Conservation (phyloP, 2,329 filamentous ascomycete genomes). For the Colletotrichum sp. region DNA sequence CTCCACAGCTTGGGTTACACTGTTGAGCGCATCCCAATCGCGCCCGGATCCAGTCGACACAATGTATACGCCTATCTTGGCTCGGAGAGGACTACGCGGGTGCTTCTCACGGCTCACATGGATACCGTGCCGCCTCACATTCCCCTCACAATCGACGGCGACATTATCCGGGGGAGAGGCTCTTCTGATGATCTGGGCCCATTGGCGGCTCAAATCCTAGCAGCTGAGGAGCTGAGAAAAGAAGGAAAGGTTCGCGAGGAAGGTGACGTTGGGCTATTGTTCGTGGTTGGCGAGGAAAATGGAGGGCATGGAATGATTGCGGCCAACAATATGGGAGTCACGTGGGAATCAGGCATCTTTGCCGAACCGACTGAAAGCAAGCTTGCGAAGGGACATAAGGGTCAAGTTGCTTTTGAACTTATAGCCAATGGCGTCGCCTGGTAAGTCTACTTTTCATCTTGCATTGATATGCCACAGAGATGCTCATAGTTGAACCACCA, state of each 20-base stretch:
- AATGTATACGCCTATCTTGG: conserved; percentile 45
- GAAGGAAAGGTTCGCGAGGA: conserved; percentile 16
- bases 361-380: conserved; percentile 30
- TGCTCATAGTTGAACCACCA: not conserved
- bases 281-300: conserved; percentile 29
- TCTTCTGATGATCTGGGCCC: conserved; percentile 39
- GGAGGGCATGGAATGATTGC: conserved; percentile 27
- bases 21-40: conserved; percentile 39
- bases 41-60: conserved; percentile 32
- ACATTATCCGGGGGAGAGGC: conserved; percentile 51
- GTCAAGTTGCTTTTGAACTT: conserved; percentile 31
- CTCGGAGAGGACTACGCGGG: conserved; percentile 29
- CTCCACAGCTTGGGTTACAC: conserved; percentile 36
- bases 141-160: conserved; percentile 46
- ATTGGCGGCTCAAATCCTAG: conserved; percentile 30
- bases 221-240: conserved; percentile 21
- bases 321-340: conserved; percentile 42
- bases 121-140: conserved; percentile 55
- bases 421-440: conserved; percentile 30
- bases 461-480: not conserved
- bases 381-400: conserved; percentile 29
- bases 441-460: conserved; percentile 12
- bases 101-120: conserved; percentile 39
- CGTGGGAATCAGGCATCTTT: conserved; percentile 32
- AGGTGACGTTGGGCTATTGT: conserved; percentile 25